Percentiles rank a stretch among this genome's conserved stretches.
Conservation (phyloP, 2,329 filamentous ascomycete genomes). For the Aspergillus glaucus region DNA sequence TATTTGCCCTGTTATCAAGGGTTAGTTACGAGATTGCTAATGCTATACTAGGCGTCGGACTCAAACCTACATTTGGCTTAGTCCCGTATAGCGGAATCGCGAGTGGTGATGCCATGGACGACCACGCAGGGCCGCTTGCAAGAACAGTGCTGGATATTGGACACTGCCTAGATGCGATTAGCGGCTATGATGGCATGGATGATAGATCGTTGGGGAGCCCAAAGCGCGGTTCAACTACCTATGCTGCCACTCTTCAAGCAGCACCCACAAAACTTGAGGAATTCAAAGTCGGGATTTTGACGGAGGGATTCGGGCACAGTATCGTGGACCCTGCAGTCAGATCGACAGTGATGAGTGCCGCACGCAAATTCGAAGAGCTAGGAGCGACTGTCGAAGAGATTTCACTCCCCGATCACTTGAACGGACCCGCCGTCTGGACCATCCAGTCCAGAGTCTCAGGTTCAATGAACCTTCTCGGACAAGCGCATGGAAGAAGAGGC, state of each 20-base stretch:
- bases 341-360: conserved; percentile 38
- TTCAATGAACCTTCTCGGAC: conserved; percentile 35
- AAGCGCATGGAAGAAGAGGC: conserved; percentile 44
- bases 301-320: conserved; percentile 40
- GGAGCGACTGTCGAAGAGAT: conserved; percentile 48
- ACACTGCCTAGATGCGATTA: conserved; percentile 40
- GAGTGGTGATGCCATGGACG: conserved; percentile 46
- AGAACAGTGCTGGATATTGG: conserved; percentile 38
- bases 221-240: conserved; percentile 17
- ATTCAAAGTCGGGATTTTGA: conserved; percentile 37
- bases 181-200: conserved; percentile 46
- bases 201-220: conserved; percentile 35
- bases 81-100: conserved; percentile 48
- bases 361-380: conserved; percentile 36
- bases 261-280: conserved; percentile 10
- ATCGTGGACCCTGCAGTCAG: conserved; percentile 37
- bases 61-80: conserved; percentile 49
- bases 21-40: neutral
- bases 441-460: conserved; percentile 35
- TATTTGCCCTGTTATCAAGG: conserved; percentile 3
- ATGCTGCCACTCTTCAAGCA: conserved; percentile 8
- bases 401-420: conserved; percentile 44
- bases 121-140: conserved; percentile 45
- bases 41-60: conserved; percentile 27
- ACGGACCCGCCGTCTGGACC: conserved; percentile 46